Evolutionary conservation across 2,329 filamentous ascomycete species (phyloP).

Genomic region (Lasiodiplodia citricola): DNA sequence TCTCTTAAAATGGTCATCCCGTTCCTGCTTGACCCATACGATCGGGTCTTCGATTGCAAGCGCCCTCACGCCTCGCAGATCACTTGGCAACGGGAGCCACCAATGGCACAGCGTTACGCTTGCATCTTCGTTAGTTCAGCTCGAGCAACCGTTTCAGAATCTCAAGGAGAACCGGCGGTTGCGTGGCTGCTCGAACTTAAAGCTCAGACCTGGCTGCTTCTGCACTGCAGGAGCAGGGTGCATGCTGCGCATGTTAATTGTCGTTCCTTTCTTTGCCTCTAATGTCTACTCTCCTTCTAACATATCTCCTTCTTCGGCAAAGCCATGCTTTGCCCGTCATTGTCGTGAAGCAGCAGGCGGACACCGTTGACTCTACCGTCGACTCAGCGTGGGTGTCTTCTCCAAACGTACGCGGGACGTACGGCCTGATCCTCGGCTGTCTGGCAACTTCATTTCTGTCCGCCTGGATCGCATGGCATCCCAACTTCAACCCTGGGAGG

Average conservation of each 20-base stretch:
- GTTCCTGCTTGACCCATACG: neutral
- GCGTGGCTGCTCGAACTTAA: neutral
- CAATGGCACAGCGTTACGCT: slow-evolving; percentile 15
- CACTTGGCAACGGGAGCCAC: slow-evolving; percentile 1
- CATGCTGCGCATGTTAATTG: slow-evolving; percentile 20
- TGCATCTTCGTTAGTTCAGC: neutral
- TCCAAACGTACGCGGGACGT: slow-evolving; percentile 33
- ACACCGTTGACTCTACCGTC: neutral
- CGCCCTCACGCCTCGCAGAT: neutral
- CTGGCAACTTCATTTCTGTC: slow-evolving; percentile 35
- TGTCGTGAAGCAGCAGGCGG: neutral
- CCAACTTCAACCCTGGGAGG: slow-evolving; percentile 30
- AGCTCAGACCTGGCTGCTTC: neutral
- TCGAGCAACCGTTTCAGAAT: slow-evolving; percentile 18
- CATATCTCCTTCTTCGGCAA: slow-evolving; percentile 13
- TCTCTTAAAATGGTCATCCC: neutral
- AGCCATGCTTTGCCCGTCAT: slow-evolving; percentile 8
- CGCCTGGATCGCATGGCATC: slow-evolving; percentile 37
- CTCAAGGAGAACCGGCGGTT: neutral
- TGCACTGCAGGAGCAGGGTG: slow-evolving; percentile 11
- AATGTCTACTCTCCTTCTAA: slow-evolving; percentile 15
- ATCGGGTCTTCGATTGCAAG: slow-evolving; percentile 2
- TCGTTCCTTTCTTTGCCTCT: neutral
- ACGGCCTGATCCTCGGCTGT: slow-evolving; percentile 33
- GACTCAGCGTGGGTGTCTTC: slow-evolving; percentile 28